Evolutionary conservation across 495 filamentous ascomycete species (phyloP).

Genomic region (Immersiella caudata): DNA sequence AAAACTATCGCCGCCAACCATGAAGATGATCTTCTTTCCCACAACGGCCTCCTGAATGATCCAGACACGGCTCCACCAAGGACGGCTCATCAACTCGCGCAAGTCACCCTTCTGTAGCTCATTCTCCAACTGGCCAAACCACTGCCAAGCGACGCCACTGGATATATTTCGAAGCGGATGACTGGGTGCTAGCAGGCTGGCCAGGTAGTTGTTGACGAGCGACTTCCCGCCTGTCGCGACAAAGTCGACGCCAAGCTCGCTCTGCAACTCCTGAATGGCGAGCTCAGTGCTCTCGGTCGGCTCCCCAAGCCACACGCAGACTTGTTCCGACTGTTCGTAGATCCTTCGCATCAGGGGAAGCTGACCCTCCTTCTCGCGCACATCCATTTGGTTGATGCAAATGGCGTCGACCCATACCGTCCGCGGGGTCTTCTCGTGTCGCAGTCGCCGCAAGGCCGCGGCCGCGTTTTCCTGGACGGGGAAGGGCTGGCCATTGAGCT

Average conservation of each 20-base stretch:
- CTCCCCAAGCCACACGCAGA: no score
- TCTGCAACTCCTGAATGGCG: neutral
- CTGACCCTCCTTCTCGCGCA: neutral
- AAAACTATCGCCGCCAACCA: no score
- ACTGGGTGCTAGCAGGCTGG: neutral
- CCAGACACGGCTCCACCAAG: no score
- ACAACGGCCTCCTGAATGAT: no score
- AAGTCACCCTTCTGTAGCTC: no score
- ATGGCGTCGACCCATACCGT: no score
- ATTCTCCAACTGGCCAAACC: no score
- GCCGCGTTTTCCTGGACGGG: slow-evolving; percentile 6
- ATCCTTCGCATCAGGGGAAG: slow-evolving; percentile 1
- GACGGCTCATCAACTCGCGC: no score
- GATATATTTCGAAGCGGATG: neutral
- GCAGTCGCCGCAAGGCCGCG: slow-evolving; percentile 1
- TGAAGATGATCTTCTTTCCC: no score
- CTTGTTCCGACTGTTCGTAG: neutral
- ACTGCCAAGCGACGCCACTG: no score
- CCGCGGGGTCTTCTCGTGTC: neutral
- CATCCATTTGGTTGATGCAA: slow-evolving; percentile 12
- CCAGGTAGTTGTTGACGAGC: slow-evolving; percentile 2
- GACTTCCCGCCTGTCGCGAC: slow-evolving; percentile 5
- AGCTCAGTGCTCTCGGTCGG: neutral
- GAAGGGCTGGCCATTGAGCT: neutral
- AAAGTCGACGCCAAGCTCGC: neutral